These are phyloP conservation scores for Prunus mongolica DNA, from an alignment of 306 rosid species.

Conservation along the genomic window DNA sequence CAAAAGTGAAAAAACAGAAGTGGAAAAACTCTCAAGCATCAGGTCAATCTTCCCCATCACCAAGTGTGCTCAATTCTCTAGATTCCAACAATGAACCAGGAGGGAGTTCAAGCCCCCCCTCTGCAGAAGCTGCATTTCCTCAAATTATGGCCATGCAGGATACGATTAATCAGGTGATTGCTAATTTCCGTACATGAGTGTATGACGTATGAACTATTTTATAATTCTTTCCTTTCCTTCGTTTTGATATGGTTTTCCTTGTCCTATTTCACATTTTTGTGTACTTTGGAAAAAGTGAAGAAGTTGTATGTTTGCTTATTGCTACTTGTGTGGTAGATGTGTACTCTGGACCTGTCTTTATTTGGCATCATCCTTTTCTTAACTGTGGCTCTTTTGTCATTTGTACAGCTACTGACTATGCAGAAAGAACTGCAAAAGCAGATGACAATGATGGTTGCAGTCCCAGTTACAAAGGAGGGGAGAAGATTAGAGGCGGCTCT, in stretches of 20 bases:
- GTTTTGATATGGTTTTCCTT: not conserved
- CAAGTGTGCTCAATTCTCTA: slow-evolving; percentile 44
- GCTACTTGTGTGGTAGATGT: not conserved
- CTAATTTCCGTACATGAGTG: not conserved
- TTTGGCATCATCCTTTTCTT: not conserved
- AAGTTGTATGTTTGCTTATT: not conserved
- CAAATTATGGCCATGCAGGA: slow-evolving; percentile 80
- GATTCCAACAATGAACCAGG: slow-evolving; percentile 56
- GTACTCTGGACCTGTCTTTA: not conserved
- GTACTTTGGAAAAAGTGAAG: not conserved
- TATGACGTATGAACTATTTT: not conserved
- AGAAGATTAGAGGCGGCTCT: slow-evolving; percentile 77
- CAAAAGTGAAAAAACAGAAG: slow-evolving; percentile 76
- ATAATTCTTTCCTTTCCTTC: too few species aligned
- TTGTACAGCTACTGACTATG: slow-evolving; percentile 62
- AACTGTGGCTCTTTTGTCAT: slow-evolving; percentile 3
- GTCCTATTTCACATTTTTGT: not conserved
- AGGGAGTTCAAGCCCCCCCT: slow-evolving; percentile 51
- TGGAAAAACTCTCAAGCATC: slow-evolving; percentile 68
- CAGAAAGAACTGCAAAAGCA: slow-evolving; percentile 93
- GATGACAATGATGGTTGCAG: slow-evolving; percentile 63
- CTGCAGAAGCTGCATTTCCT: slow-evolving; percentile 51
- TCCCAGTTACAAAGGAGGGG: slow-evolving; percentile 89
- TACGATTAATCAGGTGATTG: slow-evolving; percentile 71
- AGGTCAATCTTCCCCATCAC: slow-evolving; percentile 49